Evolutionary conservation across 2,329 filamentous ascomycete genomes (phyloP), one percentile per base, ranked within the genome.

Genomic region (Zymoseptoria brevis): DNA sequence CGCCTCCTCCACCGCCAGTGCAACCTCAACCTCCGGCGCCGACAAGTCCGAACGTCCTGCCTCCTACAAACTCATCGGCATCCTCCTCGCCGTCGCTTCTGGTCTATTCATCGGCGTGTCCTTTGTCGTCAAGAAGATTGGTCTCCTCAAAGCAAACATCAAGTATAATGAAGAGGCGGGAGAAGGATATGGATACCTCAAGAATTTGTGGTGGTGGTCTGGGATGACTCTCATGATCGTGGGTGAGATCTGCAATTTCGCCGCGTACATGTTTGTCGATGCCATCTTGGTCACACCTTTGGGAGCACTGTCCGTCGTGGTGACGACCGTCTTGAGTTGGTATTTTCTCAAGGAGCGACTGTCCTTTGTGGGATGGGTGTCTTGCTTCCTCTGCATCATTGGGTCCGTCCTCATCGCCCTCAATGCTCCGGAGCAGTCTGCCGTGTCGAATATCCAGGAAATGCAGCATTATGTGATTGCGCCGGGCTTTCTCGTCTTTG

Each of bases 211-310:
- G 79, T 99, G 94, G 94, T 99, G 94, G 94, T 75, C 79, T 1
- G 94, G 94, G 67, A 97, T 99, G 94, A 91, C 80, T 0, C 81
- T 97, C 60, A 97, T 99, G 94, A 96, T 97, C 67, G 69, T 97
- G 50, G 94, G 94, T 67, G 94, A 99, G 75, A 84, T 96, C 58
- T 96, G 90, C 83, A 99, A 99, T 76, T 96, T 97, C 73, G 90
- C 93, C 72, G 94, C 94, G 57, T 97, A 97, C 72, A 90, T 91
- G 58, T 97, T 97, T 69, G 94, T 94, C 63, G 94, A 97, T 74
- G 93, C 93, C 61, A 96, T 97, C 67, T 79, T 97, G 64, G 93
- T 97, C 57, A 96, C 93, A 0, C 92, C 93, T 4, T 80, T 97
- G 57, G 93, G 93, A 62, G 93, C 93, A 3, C 79, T 97, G 55